These are phyloP conservation scores for Aspergillus cejpii DNA, from an alignment of 2,329 filamentous ascomycete species.

Conservation along the genomic window DNA sequence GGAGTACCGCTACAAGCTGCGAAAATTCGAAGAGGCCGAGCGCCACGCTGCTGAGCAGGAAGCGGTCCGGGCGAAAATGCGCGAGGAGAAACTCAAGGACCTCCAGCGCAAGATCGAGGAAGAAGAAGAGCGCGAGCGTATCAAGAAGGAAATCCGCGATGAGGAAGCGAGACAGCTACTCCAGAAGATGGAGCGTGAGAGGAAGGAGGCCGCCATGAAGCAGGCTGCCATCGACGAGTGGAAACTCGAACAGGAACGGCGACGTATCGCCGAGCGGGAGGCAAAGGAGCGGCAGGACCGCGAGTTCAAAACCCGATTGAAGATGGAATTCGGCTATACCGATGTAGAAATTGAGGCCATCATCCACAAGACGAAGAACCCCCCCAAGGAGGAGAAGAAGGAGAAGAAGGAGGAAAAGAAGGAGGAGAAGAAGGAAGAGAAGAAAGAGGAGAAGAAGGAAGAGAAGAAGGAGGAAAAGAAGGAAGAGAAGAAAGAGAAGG, in stretches of 20 bases:
- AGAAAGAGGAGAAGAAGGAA: constrained; percentile 29
- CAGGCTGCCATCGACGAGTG: constrained; percentile 39
- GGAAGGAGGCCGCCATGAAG: constrained; percentile 32
- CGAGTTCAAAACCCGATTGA: constrained; percentile 34
- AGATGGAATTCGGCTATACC: constrained; percentile 35
- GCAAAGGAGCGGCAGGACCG: constrained; percentile 27
- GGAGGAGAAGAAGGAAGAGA: constrained; percentile 36
- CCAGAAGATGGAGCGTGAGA: constrained; percentile 27
- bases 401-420: constrained; percentile 18
- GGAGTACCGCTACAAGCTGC: constrained; percentile 16
- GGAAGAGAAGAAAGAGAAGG: constrained; percentile 17
- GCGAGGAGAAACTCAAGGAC: constrained; percentile 27
- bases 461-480: constrained; percentile 33
- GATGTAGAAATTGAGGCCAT: constrained; percentile 41
- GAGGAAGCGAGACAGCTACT: constrained; percentile 43
- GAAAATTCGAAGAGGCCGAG: constrained; percentile 26
- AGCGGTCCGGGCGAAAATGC: constrained; percentile 27
- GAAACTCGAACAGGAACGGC: constrained; percentile 29
- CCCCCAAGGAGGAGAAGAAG: constrained; percentile 26
- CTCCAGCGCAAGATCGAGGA: constrained; percentile 34
- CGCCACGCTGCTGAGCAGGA: constrained; percentile 30
- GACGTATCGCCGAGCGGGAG: constrained; percentile 27
- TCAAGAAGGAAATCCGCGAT: constrained; percentile 31
- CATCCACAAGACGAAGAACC: constrained; percentile 36
- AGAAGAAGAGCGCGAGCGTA: constrained; percentile 43